Evolutionary conservation across 305 asterid species (phyloP).

Genomic region (Fraxinus nigra): DNA sequence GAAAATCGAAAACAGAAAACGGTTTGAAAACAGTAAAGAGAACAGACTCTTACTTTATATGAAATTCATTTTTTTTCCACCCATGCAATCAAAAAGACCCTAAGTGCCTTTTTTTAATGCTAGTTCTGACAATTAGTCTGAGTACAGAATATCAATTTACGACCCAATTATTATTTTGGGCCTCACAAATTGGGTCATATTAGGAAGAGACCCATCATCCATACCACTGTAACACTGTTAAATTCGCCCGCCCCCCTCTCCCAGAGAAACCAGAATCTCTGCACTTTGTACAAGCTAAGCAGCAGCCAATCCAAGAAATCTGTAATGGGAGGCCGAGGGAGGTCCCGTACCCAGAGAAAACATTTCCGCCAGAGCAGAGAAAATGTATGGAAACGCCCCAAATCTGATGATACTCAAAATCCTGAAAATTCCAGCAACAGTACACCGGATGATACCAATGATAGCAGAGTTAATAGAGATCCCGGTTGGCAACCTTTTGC

Average conservation of each 20-base stretch:
- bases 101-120: background rate
- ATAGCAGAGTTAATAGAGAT: slow-evolving; percentile 21
- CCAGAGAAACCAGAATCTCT: background rate
- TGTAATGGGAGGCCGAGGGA: slow-evolving; percentile 75
- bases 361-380: slow-evolving; percentile 81
- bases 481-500: slow-evolving; percentile 68
- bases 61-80: too few relatives aligned
- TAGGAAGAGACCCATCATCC: background rate
- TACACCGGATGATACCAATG: slow-evolving; percentile 32
- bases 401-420: slow-evolving; percentile 41
- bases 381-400: slow-evolving; percentile 79
- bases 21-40: too few relatives aligned
- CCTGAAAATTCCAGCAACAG: slow-evolving; percentile 13
- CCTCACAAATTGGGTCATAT: background rate
- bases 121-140: background rate
- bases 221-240: background rate
- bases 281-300: background rate
- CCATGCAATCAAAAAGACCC: background rate
- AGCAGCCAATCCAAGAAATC: background rate
- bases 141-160: background rate
- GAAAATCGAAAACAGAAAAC: too few relatives aligned
- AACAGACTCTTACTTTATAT: too few relatives aligned
- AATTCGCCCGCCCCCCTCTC: background rate
- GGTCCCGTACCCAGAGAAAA: slow-evolving; percentile 89
- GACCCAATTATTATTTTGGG: background rate